Base-by-base conservation (phyloP, 352 stramenopile species). In the Globisporangium radiosum region DNA sequence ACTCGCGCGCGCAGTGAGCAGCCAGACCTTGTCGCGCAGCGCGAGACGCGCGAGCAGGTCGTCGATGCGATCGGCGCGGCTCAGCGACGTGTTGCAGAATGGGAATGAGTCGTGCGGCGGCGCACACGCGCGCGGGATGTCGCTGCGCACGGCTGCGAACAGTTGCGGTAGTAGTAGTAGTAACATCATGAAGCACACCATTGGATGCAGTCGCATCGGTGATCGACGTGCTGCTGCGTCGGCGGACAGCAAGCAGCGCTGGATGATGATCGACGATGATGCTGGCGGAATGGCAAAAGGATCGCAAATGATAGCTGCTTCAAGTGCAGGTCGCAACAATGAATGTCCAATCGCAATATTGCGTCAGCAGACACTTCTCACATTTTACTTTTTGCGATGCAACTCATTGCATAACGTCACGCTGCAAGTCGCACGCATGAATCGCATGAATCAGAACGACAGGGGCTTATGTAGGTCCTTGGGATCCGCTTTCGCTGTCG, bases 51-150 rank as follows among this genome's bases (percentile, higher is more conserved):
- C 9, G 17, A 97, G 75, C 38, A 98, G 73, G 50, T 92, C 83
- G 7, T 89, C 61, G 6, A 97, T 72, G n/a, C 92, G 81, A 37
- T 65, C 73, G 1, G 64, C 39, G n/a, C 74, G 75, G 4, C 68
- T 59, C 40, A 96, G 63, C 11, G 71, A 85, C 39, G 71, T 37
- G 64, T 97, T 82, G 68, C 90, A 97, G 69, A 95, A 97, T 14
- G 76, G 60, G 9, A 90, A 69, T 17, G 71, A 44, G n/a, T 59
- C 40, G 56, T 72, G 60, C 33, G 68, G 57, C 0, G 61, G 38
- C 8, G 67, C 64, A 25, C 83, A 93, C 0, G 81, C 83, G 53
- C 81, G 79, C 19, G 78, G 78, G 57, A 91, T 89, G 7, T 44
- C 42, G 63, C 60, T 2, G 65, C 44, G 1, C 3, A 36, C 7